Percentiles rank a stretch among this genome's conserved stretches.
phyloP scores from a whole-genome alignment of 805 yeast genomes.

The Metschnikowia cerradonensis region DNA sequence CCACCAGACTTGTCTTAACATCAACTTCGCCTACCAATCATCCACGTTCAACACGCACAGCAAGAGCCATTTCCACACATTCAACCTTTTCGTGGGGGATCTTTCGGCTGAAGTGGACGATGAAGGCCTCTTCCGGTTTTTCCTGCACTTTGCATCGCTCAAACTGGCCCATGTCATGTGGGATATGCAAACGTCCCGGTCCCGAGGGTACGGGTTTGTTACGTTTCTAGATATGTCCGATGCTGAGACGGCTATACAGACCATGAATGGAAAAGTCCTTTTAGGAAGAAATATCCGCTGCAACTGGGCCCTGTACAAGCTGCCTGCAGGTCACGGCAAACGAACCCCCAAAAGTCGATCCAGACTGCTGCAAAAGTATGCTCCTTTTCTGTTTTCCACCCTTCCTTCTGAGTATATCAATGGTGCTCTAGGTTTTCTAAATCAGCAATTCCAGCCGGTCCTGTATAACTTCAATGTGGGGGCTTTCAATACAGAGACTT shows the following conservation, averaged over 20 bases:
- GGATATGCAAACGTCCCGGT: constrained; percentile 93
- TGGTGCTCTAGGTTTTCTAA: background rate
- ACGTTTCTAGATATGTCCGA: constrained; percentile 63
- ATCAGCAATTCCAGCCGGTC: background rate
- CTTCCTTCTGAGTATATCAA: background rate
- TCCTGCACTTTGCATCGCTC: constrained; percentile 54
- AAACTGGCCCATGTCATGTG: constrained; percentile 92
- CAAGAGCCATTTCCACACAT: constrained; percentile 45
- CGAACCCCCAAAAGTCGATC: background rate
- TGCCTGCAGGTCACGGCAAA: constrained; percentile 15
- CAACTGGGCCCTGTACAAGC: constrained; percentile 84
- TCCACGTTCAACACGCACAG: constrained; percentile 54
- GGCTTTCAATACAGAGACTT: too few relatives aligned
- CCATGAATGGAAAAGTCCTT: constrained; percentile 70
- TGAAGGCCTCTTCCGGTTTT: constrained; percentile 57
- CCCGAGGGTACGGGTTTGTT: constrained; percentile 89
- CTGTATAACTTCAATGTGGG: too few relatives aligned
- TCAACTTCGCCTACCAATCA: constrained; percentile 84
- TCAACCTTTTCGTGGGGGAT: constrained; percentile 83
- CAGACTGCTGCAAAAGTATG: background rate
- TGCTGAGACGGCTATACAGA: constrained; percentile 67
- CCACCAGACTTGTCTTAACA: constrained; percentile 52
- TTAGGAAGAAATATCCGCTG: constrained; percentile 76
- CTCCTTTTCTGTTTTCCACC: background rate
- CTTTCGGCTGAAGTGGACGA: constrained; percentile 79